Conservation (phyloP, 1,139 yeast genomes). For the Blastobotrys proliferans region DNA sequence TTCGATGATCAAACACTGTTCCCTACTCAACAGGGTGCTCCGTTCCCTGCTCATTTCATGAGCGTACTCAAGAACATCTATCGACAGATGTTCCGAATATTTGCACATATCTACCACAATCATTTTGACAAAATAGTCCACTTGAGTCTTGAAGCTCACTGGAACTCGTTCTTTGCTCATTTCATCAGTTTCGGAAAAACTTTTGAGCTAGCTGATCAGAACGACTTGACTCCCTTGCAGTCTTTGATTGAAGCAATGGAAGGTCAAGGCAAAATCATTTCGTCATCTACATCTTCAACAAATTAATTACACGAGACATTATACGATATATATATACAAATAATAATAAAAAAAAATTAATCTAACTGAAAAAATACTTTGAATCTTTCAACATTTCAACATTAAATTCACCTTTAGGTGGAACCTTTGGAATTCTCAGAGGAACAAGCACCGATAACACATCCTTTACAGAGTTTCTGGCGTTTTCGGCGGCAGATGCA, state of each 20-base stretch:
- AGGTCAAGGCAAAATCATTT: conserved; percentile 70
- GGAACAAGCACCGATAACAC: conserved; percentile 48
- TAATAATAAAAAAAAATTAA: neutral
- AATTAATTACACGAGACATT: neutral
- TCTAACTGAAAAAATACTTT: conserved; percentile 66
- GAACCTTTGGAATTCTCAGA: conserved; percentile 66
- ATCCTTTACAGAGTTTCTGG: neutral
- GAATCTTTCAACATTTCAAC: conserved; percentile 69
- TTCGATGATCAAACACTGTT: conserved; percentile 84
- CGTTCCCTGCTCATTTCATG: conserved; percentile 82
- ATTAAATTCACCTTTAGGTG: conserved; percentile 80
- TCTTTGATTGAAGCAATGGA: conserved; percentile 78
- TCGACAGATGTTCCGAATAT: conserved; percentile 91
- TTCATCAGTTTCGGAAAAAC: conserved; percentile 83
- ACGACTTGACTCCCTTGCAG: conserved; percentile 73
- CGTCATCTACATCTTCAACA: neutral
- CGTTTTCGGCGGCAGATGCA: conserved; percentile 2
- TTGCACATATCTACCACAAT: conserved; percentile 91
- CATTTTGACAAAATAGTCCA: conserved; percentile 92
- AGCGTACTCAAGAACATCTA: conserved; percentile 82
- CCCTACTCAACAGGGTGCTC: conserved; percentile 88
- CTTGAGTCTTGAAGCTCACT: conserved; percentile 89
- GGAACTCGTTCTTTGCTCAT: conserved; percentile 98
- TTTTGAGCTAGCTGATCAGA: conserved; percentile 71
- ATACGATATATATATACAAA: conserved; percentile 11